Conservation (phyloP, 208 protist species). For the Acanthamoeba rhysodes region DNA sequence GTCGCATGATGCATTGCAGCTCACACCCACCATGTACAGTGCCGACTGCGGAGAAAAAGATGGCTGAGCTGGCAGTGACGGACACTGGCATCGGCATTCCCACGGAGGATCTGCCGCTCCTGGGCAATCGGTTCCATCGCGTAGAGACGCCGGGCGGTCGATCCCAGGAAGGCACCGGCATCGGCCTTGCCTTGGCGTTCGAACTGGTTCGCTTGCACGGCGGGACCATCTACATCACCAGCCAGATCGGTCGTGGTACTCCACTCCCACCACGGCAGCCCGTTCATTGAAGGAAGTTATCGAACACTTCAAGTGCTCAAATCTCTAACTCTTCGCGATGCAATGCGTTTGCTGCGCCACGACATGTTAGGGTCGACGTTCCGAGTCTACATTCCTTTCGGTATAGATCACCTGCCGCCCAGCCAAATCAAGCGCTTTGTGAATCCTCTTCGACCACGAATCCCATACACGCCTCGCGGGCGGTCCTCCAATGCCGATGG, state of each 20-base stretch:
- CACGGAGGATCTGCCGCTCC: conserved; percentile 18
- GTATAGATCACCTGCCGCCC: conserved; percentile 9
- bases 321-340: neutral
- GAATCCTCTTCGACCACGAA: neutral
- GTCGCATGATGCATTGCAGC: neutral
- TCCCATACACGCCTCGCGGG: too few species aligned
- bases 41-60: neutral
- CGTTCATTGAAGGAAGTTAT: too few species aligned
- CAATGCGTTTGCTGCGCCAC: neutral
- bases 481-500: neutral
- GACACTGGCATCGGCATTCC: conserved; percentile 79
- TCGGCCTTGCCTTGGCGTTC: conserved; percentile 73
- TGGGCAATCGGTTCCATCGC: conserved; percentile 76
- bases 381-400: conserved; percentile 15
- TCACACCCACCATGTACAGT: neutral
- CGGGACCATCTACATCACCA: conserved; percentile 55
- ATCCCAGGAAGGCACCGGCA: conserved; percentile 61
- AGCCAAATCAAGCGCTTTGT: conserved; percentile 35
- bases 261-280: neutral
- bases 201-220: conserved; percentile 78
- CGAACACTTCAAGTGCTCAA: too few species aligned
- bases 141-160: conserved; percentile 51
- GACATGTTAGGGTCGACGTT: conserved; percentile 38
- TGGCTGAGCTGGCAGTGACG: conserved; percentile 54
- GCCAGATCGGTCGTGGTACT: conserved; percentile 6